Conservation (phyloP, 176 grass and related monocot genomes). For the Triticum monococcum region DNA sequence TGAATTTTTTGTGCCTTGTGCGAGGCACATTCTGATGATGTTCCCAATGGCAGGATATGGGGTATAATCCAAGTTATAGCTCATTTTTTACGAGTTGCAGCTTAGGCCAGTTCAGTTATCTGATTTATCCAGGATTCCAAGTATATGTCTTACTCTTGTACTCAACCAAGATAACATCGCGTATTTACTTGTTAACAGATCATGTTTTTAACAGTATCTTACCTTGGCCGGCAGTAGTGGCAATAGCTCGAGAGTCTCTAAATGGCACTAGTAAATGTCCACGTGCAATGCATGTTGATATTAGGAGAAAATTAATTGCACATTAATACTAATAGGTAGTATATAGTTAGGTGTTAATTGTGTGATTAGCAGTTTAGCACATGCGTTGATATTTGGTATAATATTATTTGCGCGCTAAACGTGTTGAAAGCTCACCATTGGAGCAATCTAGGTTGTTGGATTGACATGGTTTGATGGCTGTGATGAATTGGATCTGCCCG, state of each 20-base stretch:
- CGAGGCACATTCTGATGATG: not conserved
- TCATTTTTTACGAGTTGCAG: not conserved
- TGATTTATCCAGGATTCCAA: not conserved
- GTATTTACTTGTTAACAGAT: not conserved
- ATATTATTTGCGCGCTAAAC: too few species aligned
- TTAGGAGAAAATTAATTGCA: too few species aligned
- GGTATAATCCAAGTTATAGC: not conserved
- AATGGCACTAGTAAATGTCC: not conserved
- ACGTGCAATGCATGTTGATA: too few species aligned
- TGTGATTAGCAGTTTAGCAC: too few species aligned
- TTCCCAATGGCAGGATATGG: not conserved
- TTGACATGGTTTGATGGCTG: too few species aligned
- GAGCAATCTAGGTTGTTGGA: too few species aligned
- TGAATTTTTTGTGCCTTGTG: not conserved
- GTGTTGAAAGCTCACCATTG: too few species aligned
- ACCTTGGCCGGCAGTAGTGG: not conserved
- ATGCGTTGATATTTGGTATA: too few species aligned
- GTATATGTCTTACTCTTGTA: not conserved
- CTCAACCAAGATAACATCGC: slow-evolving; percentile 1
- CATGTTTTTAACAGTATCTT: not conserved
- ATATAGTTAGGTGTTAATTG: too few species aligned
- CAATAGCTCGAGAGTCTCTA: not conserved
- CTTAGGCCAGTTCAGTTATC: not conserved
- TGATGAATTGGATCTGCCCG: too few species aligned
- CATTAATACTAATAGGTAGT: too few species aligned